Evolutionary conservation across 768 basidiomycete species (phyloP).

Genomic region (Inosperma sp.): DNA sequence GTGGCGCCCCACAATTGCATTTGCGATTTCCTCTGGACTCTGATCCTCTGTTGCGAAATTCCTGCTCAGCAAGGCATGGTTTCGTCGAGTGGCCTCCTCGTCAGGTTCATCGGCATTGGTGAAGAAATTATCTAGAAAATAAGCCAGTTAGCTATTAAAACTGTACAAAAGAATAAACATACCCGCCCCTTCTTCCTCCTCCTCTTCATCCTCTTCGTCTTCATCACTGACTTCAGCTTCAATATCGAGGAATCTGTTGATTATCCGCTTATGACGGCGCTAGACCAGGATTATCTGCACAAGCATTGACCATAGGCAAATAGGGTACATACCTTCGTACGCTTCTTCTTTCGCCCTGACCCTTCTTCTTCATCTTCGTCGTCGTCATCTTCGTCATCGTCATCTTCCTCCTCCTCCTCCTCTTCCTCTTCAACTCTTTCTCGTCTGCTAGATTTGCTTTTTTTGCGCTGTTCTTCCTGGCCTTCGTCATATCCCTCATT

Average conservation of each 20-base stretch:
- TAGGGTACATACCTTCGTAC: slow-evolving; percentile 48
- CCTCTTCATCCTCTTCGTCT: slow-evolving; percentile 91
- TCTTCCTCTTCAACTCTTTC: slow-evolving; percentile 15
- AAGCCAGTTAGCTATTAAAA: neutral
- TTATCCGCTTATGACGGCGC: slow-evolving; percentile 63
- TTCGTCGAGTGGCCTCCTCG: slow-evolving; percentile 54
- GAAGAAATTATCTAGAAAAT: slow-evolving; percentile 60
- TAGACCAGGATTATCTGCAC: slow-evolving; percentile 20
- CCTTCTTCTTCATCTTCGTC: slow-evolving; percentile 54
- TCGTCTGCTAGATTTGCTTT: slow-evolving; percentile 22
- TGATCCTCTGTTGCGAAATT: slow-evolving; percentile 67
- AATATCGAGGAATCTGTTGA: slow-evolving; percentile 88
- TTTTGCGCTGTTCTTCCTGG: slow-evolving; percentile 40
- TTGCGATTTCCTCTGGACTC: slow-evolving; percentile 81
- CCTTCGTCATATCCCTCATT: slow-evolving; percentile 41
- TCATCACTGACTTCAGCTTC: slow-evolving; percentile 97
- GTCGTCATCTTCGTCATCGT: slow-evolving; percentile 48
- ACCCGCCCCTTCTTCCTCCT: slow-evolving; percentile 60
- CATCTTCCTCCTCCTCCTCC: slow-evolving; percentile 33
- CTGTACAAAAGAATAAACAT: slow-evolving; percentile 13
- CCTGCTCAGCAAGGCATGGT: slow-evolving; percentile 68
- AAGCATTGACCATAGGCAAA: neutral
- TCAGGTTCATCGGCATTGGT: slow-evolving; percentile 61
- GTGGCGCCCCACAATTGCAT: slow-evolving; percentile 76
- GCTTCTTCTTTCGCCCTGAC: slow-evolving; percentile 48